Percentiles rank a stretch among this genome's conserved stretches.
These are phyloP conservation scores for Corynascus novoguineensis DNA, from an alignment of 495 filamentous ascomycete genomes.

Conservation along the genomic window DNA sequence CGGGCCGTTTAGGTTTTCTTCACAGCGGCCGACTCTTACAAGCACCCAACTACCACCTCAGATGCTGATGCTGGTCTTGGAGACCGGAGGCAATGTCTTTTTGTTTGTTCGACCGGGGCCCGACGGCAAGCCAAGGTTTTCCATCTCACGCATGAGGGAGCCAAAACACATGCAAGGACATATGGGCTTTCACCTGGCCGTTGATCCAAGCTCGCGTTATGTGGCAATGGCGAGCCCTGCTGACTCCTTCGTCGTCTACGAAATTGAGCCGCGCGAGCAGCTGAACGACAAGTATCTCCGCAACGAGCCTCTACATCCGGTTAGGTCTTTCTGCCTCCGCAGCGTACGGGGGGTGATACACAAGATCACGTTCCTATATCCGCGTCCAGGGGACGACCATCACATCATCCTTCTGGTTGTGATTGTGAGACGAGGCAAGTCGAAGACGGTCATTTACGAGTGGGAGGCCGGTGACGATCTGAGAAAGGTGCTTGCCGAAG, in stretches of 20 bases:
- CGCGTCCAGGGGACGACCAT: conserved; percentile 54
- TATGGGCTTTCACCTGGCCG: conserved; percentile 71
- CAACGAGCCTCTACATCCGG: conserved; percentile 34
- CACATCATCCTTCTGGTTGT: conserved; percentile 75
- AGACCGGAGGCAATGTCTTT: conserved; percentile 64
- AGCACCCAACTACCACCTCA: conserved; percentile 58
- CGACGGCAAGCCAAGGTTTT: conserved; percentile 50
- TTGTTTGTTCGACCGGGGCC: conserved; percentile 52
- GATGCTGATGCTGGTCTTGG: conserved; percentile 65
- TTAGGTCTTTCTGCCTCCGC: conserved; percentile 50
- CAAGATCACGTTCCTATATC: conserved; percentile 82
- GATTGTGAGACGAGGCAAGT: conserved; percentile 53
- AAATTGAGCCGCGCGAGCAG: conserved; percentile 47
- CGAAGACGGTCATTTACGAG: conserved; percentile 64
- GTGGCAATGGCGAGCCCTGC: conserved; percentile 41
- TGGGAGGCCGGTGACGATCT: conserved; percentile 55
- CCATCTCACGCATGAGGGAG: conserved; percentile 53
- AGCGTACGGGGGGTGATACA: conserved; percentile 67
- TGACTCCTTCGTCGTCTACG: conserved; percentile 52
- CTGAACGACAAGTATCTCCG: conserved; percentile 39
- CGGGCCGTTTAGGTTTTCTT: conserved; percentile 17
- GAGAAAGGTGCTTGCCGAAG: conserved; percentile 33
- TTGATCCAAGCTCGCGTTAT: conserved; percentile 64
- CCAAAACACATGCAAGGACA: conserved; percentile 41
- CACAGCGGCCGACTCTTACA: neutral